Evolutionary conservation across 345 rosid genomes (phyloP).

Genomic region (Melaleuca quinquenervia): DNA sequence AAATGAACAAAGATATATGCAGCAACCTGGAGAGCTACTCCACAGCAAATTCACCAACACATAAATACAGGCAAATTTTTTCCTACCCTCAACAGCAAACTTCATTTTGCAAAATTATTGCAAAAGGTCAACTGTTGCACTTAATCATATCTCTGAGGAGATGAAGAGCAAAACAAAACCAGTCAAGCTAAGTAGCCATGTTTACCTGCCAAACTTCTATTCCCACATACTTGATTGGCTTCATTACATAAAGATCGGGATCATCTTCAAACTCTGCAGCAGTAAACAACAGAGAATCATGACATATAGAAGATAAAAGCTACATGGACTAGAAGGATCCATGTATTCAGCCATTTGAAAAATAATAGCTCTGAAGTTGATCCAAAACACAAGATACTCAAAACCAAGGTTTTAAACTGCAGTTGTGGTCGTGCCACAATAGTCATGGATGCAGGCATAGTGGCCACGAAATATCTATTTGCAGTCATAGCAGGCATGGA

Average conservation of each 20-base stretch:
- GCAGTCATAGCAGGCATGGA: not conserved
- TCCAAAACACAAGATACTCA: not conserved
- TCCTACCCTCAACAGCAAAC: not conserved
- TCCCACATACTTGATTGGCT: conserved; percentile 75
- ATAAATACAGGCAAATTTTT: not conserved
- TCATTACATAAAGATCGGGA: conserved; percentile 86
- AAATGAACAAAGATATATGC: not conserved
- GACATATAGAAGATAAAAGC: not conserved
- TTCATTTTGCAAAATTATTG: not conserved
- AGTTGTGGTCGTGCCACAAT: not conserved
- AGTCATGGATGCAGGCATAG: not conserved
- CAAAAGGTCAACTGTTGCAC: not conserved
- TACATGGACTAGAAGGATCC: not conserved
- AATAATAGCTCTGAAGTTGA: not conserved
- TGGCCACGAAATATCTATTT: not conserved
- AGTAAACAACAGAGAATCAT: not conserved
- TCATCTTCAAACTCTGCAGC: conserved; percentile 92
- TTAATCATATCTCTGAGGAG: not conserved
- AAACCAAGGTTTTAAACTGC: not conserved
- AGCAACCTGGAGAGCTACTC: not conserved
- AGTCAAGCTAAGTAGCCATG: not conserved
- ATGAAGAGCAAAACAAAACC: not conserved
- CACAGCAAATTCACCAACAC: not conserved
- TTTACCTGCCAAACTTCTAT: conserved; percentile 97
- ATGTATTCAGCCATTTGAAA: not conserved